Conservation (phyloP, 2,329 filamentous ascomycete genomes). For the Polytolypa hystricis region DNA sequence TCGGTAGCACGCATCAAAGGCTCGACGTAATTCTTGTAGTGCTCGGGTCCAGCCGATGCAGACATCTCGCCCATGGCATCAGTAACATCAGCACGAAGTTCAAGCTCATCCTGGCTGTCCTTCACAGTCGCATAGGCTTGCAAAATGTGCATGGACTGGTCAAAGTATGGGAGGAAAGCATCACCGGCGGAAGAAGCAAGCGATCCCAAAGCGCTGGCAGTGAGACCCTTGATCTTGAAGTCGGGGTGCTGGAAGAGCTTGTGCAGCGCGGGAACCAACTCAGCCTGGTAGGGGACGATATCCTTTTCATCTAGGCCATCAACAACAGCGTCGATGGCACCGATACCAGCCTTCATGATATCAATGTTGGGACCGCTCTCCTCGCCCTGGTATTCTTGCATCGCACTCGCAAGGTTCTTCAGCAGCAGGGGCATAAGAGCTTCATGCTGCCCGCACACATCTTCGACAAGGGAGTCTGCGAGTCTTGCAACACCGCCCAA, state of each 20-base stretch:
- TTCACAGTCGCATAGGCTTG: slow-evolving; percentile 76
- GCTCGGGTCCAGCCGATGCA: slow-evolving; percentile 68
- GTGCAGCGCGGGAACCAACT: slow-evolving; percentile 75
- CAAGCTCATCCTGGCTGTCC: slow-evolving; percentile 78
- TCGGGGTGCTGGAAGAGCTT: slow-evolving; percentile 74
- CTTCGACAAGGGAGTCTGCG: slow-evolving; percentile 86
- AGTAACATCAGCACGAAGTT: slow-evolving; percentile 78
- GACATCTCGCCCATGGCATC: slow-evolving; percentile 93
- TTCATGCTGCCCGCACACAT: slow-evolving; percentile 75
- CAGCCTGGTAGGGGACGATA: slow-evolving; percentile 69
- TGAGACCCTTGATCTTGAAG: slow-evolving; percentile 78
- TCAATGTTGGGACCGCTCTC: slow-evolving; percentile 65
- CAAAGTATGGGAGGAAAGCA: slow-evolving; percentile 83
- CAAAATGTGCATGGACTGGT: slow-evolving; percentile 79
- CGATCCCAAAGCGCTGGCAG: slow-evolving; percentile 79
- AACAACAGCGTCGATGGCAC: slow-evolving; percentile 81
- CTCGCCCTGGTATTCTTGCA: slow-evolving; percentile 51
- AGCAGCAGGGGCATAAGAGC: slow-evolving; percentile 73
- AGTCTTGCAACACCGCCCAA: slow-evolving; percentile 80
- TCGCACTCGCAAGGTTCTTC: slow-evolving; percentile 77
- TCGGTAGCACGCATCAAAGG: slow-evolving; percentile 87
- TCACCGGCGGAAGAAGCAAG: slow-evolving; percentile 76
- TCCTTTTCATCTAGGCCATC: slow-evolving; percentile 71
- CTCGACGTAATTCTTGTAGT: slow-evolving; percentile 84
- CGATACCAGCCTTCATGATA: slow-evolving; percentile 82